Conservation (phyloP, 768 basidiomycete genomes). For the Leccinum subtestaceum region DNA sequence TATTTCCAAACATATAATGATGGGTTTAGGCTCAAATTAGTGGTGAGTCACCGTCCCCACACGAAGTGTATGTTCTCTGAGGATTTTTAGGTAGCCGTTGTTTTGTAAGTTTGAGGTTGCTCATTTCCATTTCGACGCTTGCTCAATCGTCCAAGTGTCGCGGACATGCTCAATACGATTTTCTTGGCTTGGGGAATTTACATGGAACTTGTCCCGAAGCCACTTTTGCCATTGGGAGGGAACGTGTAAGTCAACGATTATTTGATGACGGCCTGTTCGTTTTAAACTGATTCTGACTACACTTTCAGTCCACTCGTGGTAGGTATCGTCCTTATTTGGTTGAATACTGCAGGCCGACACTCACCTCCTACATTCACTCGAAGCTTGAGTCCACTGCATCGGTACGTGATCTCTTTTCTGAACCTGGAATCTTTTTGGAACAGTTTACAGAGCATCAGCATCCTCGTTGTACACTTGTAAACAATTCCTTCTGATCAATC, state of each 20-base stretch:
- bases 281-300: background rate
- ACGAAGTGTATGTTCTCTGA: background rate
- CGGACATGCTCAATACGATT: constrained; percentile 13
- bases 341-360: background rate
- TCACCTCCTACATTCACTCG: background rate
- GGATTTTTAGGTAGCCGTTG: background rate
- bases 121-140: background rate
- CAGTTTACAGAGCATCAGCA: background rate
- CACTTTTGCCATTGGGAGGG: constrained; percentile 1
- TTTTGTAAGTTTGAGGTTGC: constrained; percentile 1
- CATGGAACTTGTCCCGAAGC: constrained; percentile 4
- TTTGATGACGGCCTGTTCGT: background rate
- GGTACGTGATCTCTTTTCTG: constrained; percentile 1
- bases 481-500: background rate
- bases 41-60: constrained; percentile 1
- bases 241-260: constrained; percentile 3
- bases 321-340: background rate
- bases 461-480: constrained; percentile 17
- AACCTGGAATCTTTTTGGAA: background rate
- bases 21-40: background rate
- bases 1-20: constrained; percentile 14
- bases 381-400: constrained; percentile 17
- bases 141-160: constrained; percentile 2
- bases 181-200: constrained; percentile 13
- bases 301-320: constrained; percentile 14